Evolutionary conservation across 768 basidiomycete species (phyloP).

Genomic region (Clitopilus passeckerianus): DNA sequence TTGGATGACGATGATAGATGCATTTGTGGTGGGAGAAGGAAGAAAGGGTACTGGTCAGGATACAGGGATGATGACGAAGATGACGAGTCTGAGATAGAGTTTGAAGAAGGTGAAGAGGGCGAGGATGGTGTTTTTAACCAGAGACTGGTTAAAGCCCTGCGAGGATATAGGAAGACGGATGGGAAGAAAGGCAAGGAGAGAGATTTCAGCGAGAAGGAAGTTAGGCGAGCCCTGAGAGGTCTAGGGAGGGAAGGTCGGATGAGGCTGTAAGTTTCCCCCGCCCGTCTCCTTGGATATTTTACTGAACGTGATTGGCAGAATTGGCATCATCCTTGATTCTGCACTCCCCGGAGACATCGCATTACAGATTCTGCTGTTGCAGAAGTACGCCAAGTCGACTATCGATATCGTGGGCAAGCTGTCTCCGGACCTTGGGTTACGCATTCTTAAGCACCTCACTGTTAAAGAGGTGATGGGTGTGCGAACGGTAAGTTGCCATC

Average conservation of each 20-base stretch:
- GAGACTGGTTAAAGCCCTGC: constrained; percentile 36
- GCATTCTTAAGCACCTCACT: constrained; percentile 49
- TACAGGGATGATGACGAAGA: constrained; percentile 50
- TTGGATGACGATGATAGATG: constrained; percentile 26
- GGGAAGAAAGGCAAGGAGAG: constrained; percentile 44
- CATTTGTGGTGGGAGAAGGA: constrained; percentile 58
- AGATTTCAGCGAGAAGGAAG: constrained; percentile 67
- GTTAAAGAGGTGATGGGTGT: constrained; percentile 60
- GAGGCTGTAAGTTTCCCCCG: constrained; percentile 51
- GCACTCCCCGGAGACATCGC: constrained; percentile 77
- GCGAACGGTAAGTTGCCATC: constrained; percentile 38
- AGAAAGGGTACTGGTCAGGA: constrained; percentile 70
- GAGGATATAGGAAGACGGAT: constrained; percentile 26
- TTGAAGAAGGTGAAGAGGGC: constrained; percentile 34
- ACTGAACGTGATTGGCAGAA: constrained; percentile 26
- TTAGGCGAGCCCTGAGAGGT: constrained; percentile 57
- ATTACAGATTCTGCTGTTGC: constrained; percentile 76
- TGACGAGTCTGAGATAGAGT: constrained; percentile 17
- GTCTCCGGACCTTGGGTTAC: constrained; percentile 58
- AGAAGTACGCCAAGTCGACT: constrained; percentile 79
- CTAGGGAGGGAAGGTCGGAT: constrained; percentile 65
- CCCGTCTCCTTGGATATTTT: neutral
- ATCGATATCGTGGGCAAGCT: constrained; percentile 79
- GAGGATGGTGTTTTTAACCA: constrained; percentile 28
- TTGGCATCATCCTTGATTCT: constrained; percentile 62